phyloP scores from a whole-genome alignment of 2,329 filamentous ascomycete species.

The Rhinocladiella mackenziei region DNA sequence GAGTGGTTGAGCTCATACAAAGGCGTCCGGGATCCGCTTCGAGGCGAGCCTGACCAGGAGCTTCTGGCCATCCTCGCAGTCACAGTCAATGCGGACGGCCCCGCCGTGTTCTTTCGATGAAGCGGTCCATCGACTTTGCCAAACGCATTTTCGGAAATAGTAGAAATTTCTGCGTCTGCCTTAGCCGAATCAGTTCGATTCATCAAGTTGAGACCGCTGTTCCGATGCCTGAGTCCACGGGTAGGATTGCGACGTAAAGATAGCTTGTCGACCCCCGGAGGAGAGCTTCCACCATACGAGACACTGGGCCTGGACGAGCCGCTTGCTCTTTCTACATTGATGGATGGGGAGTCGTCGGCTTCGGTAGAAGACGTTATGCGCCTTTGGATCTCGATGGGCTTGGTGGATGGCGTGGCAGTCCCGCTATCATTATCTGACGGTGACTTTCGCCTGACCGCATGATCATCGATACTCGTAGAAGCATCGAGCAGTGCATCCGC shows the following conservation, averaged over 20 bases:
- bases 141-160: constrained; percentile 60
- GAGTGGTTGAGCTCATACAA: constrained; percentile 67
- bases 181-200: constrained; percentile 57
- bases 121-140: constrained; percentile 58
- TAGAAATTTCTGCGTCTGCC: constrained; percentile 61
- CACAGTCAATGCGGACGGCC: constrained; percentile 38
- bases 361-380: constrained; percentile 1
- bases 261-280: constrained; percentile 19
- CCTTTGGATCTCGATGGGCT: constrained; percentile 20
- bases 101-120: constrained; percentile 35
- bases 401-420: constrained; percentile 17
- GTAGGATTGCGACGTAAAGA: constrained; percentile 24
- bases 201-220: constrained; percentile 58
- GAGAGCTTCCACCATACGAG: constrained; percentile 7
- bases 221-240: constrained; percentile 42
- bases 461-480: constrained; percentile 76
- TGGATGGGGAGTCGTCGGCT: constrained; percentile 7
- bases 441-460: constrained; percentile 7
- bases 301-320: constrained; percentile 15
- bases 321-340: constrained; percentile 21
- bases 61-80: constrained; percentile 34
- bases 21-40: constrained; percentile 30
- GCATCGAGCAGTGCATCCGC: constrained; percentile 88
- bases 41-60: constrained; percentile 27
- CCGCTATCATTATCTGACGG: constrained; percentile 15